Percentiles rank a stretch among this genome's conserved stretches.
Evolutionary conservation across 352 stramenopile species (phyloP).

Genomic region (Phytophthora tubulina): DNA sequence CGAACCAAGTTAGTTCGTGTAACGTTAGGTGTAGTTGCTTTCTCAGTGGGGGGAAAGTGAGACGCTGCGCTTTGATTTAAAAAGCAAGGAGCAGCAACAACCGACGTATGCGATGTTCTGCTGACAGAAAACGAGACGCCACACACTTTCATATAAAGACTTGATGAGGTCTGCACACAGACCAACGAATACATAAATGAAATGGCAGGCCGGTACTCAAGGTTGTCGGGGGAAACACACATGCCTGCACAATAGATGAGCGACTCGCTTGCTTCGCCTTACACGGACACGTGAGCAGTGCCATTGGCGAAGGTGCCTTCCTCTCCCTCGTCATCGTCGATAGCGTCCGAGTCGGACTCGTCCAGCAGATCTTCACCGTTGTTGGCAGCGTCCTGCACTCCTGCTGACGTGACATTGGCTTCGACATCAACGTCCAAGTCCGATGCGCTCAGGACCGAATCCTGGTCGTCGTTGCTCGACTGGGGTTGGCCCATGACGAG

Average conservation of each 20-base stretch:
- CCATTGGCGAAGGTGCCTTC: slow-evolving; percentile 71
- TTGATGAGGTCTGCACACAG: slow-evolving; percentile 10
- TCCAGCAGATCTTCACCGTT: slow-evolving; percentile 54
- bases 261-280: slow-evolving; percentile 15
- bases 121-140: slow-evolving; percentile 3
- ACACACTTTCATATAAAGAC: background rate
- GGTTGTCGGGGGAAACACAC: slow-evolving; percentile 26
- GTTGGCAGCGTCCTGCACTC: slow-evolving; percentile 42
- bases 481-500: slow-evolving; percentile 54
- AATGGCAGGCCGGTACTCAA: slow-evolving; percentile 21
- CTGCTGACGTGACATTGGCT: slow-evolving; percentile 41
- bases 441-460: slow-evolving; percentile 58
- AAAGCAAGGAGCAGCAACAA: slow-evolving; percentile 5
- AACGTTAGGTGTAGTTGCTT: too few species aligned
- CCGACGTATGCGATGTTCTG: slow-evolving; percentile 6
- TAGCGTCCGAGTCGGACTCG: slow-evolving; percentile 62
- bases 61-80: background rate
- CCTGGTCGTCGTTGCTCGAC: slow-evolving; percentile 32
- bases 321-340: slow-evolving; percentile 52
- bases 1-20: background rate
- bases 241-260: slow-evolving; percentile 20
- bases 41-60: background rate
- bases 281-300: slow-evolving; percentile 47
- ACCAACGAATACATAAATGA: slow-evolving; percentile 34
- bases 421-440: slow-evolving; percentile 66